Conservation (phyloP, 208 protist genomes). For the Wallacemonas sp. region DNA sequence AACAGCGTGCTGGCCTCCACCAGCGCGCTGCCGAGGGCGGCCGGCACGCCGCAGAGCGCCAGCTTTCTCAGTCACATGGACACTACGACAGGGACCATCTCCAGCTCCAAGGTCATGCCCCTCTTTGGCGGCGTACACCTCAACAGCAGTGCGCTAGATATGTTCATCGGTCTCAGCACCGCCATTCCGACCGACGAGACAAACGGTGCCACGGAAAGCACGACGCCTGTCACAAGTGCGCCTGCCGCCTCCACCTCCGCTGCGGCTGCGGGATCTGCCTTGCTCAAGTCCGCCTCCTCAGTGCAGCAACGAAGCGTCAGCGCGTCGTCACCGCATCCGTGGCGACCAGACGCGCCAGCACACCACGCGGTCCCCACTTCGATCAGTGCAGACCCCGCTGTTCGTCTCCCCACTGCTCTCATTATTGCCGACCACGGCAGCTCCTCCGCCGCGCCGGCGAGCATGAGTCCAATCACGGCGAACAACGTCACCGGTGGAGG, state of each 20-base stretch:
- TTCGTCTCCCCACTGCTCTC: background rate
- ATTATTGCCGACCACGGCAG: background rate
- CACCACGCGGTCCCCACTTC: too few relatives aligned
- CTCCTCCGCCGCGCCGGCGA: background rate
- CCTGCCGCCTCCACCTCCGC: too few relatives aligned
- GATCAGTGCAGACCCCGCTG: background rate
- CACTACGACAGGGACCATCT: background rate
- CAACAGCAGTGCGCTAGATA: slow-evolving; percentile 27
- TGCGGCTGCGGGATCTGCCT: too few relatives aligned
- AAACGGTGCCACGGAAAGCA: background rate
- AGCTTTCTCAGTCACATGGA: background rate
- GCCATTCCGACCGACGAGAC: slow-evolving; percentile 27
- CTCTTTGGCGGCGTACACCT: slow-evolving; percentile 18
- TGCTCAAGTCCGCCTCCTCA: too few relatives aligned
- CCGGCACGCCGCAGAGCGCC: background rate
- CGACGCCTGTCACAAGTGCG: too few relatives aligned
- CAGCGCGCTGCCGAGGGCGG: too few relatives aligned
- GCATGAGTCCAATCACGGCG: background rate
- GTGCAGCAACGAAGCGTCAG: too few relatives aligned
- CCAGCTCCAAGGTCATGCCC: slow-evolving; percentile 14
- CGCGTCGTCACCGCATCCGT: too few relatives aligned
- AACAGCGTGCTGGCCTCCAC: too few relatives aligned
- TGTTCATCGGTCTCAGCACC: slow-evolving; percentile 34
- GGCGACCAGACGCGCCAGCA: too few relatives aligned
- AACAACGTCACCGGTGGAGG: background rate